phyloP scores from a whole-genome alignment of 108 stramenopile genomes.

The Cyclotella distinguenda region DNA sequence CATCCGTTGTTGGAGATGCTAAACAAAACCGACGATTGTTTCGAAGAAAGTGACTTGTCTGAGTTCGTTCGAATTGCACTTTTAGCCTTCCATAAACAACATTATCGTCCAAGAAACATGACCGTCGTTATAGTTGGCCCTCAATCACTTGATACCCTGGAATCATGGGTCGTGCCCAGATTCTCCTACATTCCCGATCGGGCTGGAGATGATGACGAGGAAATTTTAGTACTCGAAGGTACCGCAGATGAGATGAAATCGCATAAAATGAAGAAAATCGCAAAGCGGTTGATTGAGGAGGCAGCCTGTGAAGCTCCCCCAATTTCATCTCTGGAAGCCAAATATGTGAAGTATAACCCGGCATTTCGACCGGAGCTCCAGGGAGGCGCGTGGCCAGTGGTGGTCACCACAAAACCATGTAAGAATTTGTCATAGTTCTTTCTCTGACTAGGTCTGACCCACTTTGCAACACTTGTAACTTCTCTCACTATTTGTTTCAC shows the following conservation, averaged over 20 bases:
- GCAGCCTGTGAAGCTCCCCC: conserved; percentile 75
- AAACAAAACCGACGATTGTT: conserved; percentile 16
- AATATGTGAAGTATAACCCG: conserved; percentile 41
- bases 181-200: conserved; percentile 57
- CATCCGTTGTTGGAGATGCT: conserved; percentile 27
- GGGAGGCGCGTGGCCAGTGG: conserved; percentile 60
- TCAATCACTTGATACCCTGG: conserved; percentile 74
- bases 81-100: conserved; percentile 77
- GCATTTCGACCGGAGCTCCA: conserved; percentile 56
- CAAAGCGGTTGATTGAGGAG: conserved; percentile 52
- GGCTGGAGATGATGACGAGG: background rate
- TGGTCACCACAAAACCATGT: conserved; percentile 67
- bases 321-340: conserved; percentile 16
- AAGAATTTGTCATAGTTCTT: background rate
- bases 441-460: no score
- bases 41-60: conserved; percentile 48
- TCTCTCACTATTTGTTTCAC: background rate
- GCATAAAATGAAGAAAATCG: conserved; percentile 31
- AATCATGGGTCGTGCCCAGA: conserved; percentile 67
- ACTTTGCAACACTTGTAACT: no score
- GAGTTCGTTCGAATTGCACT: conserved; percentile 63
- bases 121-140: conserved; percentile 78
- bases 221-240: conserved; percentile 4
- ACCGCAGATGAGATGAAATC: conserved; percentile 19
- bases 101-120: conserved; percentile 81